phyloP scores from a whole-genome alignment of 176 grass and related monocot genomes.

The Aegilops speltoides region DNA sequence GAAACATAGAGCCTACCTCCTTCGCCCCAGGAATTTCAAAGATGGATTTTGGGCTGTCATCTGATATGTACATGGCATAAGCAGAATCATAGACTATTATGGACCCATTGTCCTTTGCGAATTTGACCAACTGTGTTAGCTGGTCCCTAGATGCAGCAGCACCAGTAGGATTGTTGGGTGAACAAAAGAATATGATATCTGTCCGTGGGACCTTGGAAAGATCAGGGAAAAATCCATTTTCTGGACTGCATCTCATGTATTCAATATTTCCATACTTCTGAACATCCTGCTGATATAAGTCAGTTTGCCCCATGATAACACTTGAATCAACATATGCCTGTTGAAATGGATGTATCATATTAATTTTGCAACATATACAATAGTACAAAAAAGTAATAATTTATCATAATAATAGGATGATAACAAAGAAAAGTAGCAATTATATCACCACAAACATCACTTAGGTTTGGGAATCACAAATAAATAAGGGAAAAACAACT shows the following conservation, averaged over 20 bases:
- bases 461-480: not conserved
- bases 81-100: slow-evolving; percentile 98
- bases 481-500: not conserved
- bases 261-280: slow-evolving; percentile 80
- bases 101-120: slow-evolving; percentile 81
- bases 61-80: slow-evolving; percentile 96
- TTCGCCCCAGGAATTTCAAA: slow-evolving; percentile 97
- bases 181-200: slow-evolving; percentile 97
- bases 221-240: slow-evolving; percentile 94
- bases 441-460: not conserved
- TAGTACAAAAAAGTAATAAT: not conserved
- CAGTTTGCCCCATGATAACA: slow-evolving; percentile 88
- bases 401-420: not conserved
- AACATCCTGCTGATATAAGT: slow-evolving; percentile 73
- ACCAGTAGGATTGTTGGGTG: slow-evolving; percentile 94
- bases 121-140: slow-evolving; percentile 71
- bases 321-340: slow-evolving; percentile 97
- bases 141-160: slow-evolving; percentile 78
- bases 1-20: slow-evolving; percentile 53
- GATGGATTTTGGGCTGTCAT: slow-evolving; percentile 79
- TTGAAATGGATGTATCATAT: slow-evolving; percentile 19
- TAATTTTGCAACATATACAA: not conserved
- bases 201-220: slow-evolving; percentile 62
- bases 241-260: slow-evolving; percentile 92
- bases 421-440: not conserved